Evolutionary conservation across 306 rosid genomes (phyloP), one percentile per base, ranked within the genome.

Genomic region (Glycine soja): DNA sequence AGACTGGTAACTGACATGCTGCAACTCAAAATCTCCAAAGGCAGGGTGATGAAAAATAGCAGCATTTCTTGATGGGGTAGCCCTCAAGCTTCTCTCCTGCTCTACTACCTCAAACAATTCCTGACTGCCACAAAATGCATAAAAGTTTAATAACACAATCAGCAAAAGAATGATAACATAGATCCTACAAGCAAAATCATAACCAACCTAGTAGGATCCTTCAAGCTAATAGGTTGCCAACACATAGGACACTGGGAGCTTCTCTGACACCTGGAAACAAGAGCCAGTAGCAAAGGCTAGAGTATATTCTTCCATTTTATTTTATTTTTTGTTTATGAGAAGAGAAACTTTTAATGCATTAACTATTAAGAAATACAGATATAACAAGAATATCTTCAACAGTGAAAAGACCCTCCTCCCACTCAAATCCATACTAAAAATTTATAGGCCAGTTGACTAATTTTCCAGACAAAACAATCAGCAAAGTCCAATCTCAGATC

Each of bases 221-320:
- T 96, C 88, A 96, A 66, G 88, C 90, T 83, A 82, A 96, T 85
- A 81, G 86, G 54, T 79, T 82, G 98, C 99, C 96, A 96, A 85
- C 99, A 96, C 98, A 93, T 93, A 52, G 99, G 99, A 81, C 99
- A 96, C 24, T 96, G 92, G 43, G 99, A 89, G 81, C 97, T 96
- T 88, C 98, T 84, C 79, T 96, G 99, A 88, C 98, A 88, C 99
- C 99, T 93, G 79, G 52, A 83, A 56, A 74, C 34, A 76, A 53
- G 54, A 87, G 68, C 69, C 53, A 8, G 40, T 5, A 56, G 64
- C 18, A 84, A 58, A 54, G 70, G 56, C 43, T 62, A 47, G 8
- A 63, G 46, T 19, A 43, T 76, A 69, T 62, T 16, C 13, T 61
- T 19, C 47, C 63, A 76, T 40, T 36, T 36, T 24, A 24, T 24